phyloP scores from a whole-genome alignment of 306 rosid species.

The Neltuma alba region DNA sequence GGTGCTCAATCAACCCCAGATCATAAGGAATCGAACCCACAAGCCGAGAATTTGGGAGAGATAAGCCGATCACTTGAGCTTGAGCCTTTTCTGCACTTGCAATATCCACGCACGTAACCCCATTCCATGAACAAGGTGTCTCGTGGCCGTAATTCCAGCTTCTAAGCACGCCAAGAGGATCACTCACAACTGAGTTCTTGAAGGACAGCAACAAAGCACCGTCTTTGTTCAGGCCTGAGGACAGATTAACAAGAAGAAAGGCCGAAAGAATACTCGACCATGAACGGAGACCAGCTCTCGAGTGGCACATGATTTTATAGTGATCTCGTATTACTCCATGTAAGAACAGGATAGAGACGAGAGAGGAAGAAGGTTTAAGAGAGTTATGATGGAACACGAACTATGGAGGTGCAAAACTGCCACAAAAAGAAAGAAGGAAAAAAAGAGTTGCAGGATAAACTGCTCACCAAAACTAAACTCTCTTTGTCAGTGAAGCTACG shows the following conservation, averaged over 20 bases:
- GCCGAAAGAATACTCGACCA: conserved; percentile 36
- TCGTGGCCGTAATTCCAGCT: conserved; percentile 61
- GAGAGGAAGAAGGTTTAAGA: conserved; percentile 22
- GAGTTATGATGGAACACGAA: conserved; percentile 47
- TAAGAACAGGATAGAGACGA: conserved; percentile 13
- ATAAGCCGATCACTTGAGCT: conserved; percentile 49
- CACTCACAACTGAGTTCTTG: conserved; percentile 61
- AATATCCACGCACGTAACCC: conserved; percentile 51
- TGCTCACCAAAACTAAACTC: conserved; percentile 51
- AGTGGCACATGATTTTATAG: conserved; percentile 50
- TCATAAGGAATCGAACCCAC: conserved; percentile 69
- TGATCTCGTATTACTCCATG: conserved; percentile 45
- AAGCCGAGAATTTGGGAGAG: conserved; percentile 69
- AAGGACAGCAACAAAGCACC: conserved; percentile 74
- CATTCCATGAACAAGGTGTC: conserved; percentile 87
- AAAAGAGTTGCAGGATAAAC: conserved; percentile 32
- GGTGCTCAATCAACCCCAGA: conserved; percentile 68
- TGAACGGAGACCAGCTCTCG: conserved; percentile 33
- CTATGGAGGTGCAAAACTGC: not conserved
- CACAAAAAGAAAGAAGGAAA: not conserved
- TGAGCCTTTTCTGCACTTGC: conserved; percentile 14
- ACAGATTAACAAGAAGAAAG: conserved; percentile 38
- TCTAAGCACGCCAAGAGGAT: conserved; percentile 55
- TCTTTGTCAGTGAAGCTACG: not conserved
- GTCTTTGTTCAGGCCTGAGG: conserved; percentile 54